Conservation (phyloP, 495 filamentous ascomycete species). For the Letharia lupina region DNA sequence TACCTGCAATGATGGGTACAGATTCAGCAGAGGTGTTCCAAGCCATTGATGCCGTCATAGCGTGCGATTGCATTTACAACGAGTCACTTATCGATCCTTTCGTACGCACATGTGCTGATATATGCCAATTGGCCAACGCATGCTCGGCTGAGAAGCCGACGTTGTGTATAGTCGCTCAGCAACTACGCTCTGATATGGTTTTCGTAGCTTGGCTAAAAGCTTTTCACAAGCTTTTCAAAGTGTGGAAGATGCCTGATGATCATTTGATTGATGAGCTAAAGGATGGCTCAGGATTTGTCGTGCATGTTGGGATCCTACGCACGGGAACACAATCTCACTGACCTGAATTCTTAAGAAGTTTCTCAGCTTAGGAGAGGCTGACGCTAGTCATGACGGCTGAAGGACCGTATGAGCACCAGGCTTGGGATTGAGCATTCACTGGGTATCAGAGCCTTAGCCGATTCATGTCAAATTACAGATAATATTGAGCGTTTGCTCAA, state of each 20-base stretch:
- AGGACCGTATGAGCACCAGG: not conserved
- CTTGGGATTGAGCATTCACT: not conserved
- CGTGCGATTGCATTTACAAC: slow-evolving; percentile 88
- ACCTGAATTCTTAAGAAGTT: not conserved
- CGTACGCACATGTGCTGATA: slow-evolving; percentile 74
- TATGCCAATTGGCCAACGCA: slow-evolving; percentile 50
- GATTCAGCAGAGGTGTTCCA: slow-evolving; percentile 19
- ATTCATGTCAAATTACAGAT: not conserved
- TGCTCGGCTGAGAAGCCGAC: slow-evolving; percentile 5
- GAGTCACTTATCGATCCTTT: slow-evolving; percentile 74
- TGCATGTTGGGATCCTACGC: slow-evolving; percentile 56
- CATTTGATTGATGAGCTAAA: slow-evolving; percentile 47
- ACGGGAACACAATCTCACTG: not conserved
- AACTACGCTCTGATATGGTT: slow-evolving; percentile 73
- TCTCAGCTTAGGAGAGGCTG: not conserved
- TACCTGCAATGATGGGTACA: slow-evolving; percentile 30
- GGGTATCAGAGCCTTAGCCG: not conserved
- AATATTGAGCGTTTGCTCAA: not conserved
- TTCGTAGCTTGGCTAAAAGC: slow-evolving; percentile 73
- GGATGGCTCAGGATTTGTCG: slow-evolving; percentile 52
- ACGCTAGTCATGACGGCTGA: no score
- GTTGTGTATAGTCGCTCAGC: slow-evolving; percentile 31
- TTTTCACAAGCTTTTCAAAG: slow-evolving; percentile 56
- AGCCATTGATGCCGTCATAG: slow-evolving; percentile 57
- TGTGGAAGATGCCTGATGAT: slow-evolving; percentile 68